Conservation (phyloP, 2,329 filamentous ascomycete genomes). For the Calonectria ilicicola region DNA sequence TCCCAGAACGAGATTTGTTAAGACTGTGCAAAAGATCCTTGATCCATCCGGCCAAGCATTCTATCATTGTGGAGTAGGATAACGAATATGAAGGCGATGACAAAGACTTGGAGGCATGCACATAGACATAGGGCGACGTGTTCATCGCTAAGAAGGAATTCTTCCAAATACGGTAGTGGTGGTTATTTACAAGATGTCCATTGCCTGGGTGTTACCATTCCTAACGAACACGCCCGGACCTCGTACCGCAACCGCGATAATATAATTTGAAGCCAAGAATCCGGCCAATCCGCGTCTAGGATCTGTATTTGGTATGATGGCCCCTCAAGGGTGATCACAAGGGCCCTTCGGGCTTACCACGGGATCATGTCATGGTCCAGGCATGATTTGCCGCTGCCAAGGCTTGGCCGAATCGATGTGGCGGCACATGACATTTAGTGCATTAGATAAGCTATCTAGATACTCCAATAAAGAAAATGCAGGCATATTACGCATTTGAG, state of each 20-base stretch:
- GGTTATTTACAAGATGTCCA: background rate
- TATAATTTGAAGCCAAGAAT: too few species aligned
- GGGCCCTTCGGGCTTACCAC: background rate
- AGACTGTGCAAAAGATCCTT: background rate
- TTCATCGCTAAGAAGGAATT: background rate
- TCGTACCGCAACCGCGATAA: background rate
- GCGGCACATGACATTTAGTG: background rate
- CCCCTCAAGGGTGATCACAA: background rate
- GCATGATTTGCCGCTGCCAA: background rate
- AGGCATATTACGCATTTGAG: too few species aligned
- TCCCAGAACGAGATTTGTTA: background rate
- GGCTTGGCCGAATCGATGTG: background rate
- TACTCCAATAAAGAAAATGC: background rate
- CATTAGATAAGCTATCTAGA: background rate
- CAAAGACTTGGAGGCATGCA: background rate
- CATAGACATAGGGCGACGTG: background rate
- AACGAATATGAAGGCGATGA: background rate
- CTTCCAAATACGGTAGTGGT: background rate
- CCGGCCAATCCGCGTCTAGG: background rate
- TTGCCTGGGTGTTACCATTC: background rate
- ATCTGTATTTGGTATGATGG: background rate
- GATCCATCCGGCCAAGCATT: background rate
- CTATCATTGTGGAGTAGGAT: background rate
- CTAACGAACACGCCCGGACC: background rate
- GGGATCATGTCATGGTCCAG: background rate